phyloP scores from a whole-genome alignment of 2,329 filamentous ascomycete genomes.

The Aciculosporium take region DNA sequence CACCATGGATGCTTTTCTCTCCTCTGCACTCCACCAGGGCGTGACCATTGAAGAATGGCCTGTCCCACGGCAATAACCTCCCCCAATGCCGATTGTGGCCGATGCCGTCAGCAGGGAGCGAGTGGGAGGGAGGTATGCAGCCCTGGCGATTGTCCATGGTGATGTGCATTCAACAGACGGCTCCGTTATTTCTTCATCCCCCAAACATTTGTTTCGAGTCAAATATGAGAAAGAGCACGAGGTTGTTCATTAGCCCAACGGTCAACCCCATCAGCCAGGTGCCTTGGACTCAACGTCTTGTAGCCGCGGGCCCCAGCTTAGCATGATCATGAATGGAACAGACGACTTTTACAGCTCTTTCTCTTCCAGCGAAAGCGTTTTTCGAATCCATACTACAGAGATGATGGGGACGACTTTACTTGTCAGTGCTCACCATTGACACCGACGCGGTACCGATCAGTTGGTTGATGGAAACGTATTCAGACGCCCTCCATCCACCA shows the following conservation, averaged over 20 bases:
- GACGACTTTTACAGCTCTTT: no score
- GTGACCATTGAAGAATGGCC: no score
- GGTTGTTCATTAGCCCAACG: no score
- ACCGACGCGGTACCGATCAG: slow-evolving; percentile 14
- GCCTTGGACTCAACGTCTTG: no score
- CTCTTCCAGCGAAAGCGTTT: no score
- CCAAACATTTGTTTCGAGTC: background rate
- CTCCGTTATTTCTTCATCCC: background rate
- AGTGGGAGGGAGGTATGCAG: no score
- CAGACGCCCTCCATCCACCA: slow-evolving; percentile 50
- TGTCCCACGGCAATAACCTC: background rate
- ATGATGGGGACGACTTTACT: background rate
- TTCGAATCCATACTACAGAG: no score
- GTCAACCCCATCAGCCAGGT: background rate
- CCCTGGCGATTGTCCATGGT: background rate
- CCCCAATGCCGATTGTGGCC: slow-evolving; percentile 1
- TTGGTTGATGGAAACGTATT: slow-evolving; percentile 40
- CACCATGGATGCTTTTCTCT: no score
- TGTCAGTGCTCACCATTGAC: background rate
- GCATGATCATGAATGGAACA: no score
- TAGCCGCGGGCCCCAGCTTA: no score
- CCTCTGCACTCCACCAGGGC: no score
- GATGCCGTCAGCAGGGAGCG: no score
- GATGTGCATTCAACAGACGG: background rate
- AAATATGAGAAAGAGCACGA: background rate